A percentile compares a stretch with the other conserved stretches of the same genome.
phyloP scores from a whole-genome alignment of 2,329 filamentous ascomycete species.

The Aspergillus melleus region DNA sequence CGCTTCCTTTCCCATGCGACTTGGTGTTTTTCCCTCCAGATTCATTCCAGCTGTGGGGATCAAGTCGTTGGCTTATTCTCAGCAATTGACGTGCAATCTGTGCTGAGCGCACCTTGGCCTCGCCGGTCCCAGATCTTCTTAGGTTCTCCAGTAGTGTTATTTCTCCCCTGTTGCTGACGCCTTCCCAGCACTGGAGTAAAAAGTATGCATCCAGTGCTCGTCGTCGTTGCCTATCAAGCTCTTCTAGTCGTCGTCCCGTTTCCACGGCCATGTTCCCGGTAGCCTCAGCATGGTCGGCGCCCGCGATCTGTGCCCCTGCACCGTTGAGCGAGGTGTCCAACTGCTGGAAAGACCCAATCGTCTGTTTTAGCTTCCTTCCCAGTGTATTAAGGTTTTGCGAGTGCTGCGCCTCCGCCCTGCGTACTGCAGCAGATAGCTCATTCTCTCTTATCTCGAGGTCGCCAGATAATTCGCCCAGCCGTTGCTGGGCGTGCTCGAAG shows the following conservation, averaged over 20 bases:
- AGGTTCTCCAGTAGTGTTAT: constrained; percentile 87
- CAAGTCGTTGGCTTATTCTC: constrained; percentile 88
- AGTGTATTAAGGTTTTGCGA: constrained; percentile 86
- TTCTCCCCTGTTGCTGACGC: constrained; percentile 86
- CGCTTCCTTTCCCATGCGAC: constrained; percentile 27
- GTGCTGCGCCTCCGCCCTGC: constrained; percentile 88
- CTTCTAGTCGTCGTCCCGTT: constrained; percentile 90
- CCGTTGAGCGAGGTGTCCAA: constrained; percentile 81
- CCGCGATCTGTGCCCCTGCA: constrained; percentile 36
- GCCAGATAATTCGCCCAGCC: constrained; percentile 59
- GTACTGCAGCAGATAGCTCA: constrained; percentile 83
- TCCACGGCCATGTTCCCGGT: constrained; percentile 90
- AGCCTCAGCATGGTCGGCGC: constrained; percentile 34
- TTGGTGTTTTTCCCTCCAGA: constrained; percentile 55
- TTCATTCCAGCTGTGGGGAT: constrained; percentile 69
- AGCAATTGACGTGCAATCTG: constrained; percentile 91
- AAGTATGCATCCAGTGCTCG: constrained; percentile 92
- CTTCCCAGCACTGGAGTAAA: constrained; percentile 93
- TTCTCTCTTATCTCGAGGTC: constrained; percentile 89
- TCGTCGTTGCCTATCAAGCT: constrained; percentile 87
- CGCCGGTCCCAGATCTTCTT: constrained; percentile 76
- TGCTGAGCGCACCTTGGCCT: constrained; percentile 91
- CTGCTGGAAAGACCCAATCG: constrained; percentile 87
- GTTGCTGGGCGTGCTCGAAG: constrained; percentile 70
- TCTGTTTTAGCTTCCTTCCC: constrained; percentile 84